Conservation (phyloP, 1,139 yeast species). For the Lodderomyces parapsilosis region DNA sequence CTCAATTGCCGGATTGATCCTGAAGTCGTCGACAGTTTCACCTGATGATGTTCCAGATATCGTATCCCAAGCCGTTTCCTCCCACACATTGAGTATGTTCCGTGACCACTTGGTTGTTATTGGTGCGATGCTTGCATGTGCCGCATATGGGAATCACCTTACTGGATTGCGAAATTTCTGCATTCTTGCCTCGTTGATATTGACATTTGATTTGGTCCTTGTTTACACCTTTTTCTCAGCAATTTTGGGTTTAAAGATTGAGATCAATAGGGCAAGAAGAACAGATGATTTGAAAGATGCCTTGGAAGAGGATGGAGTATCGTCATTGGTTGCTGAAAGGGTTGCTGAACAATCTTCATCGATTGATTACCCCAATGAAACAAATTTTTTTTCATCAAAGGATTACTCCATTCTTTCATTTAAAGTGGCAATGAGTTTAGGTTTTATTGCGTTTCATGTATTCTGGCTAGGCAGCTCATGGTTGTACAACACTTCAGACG, state of each 20-base stretch:
- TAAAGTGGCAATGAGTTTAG: slow-evolving; percentile 65
- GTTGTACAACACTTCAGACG: slow-evolving; percentile 48
- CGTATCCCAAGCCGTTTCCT: slow-evolving; percentile 59
- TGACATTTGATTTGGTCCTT: slow-evolving; percentile 71
- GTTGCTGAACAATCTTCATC: slow-evolving; percentile 61
- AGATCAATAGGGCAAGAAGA: slow-evolving; percentile 84
- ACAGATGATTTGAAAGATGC: slow-evolving; percentile 79
- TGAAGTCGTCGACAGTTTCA: slow-evolving; percentile 39
- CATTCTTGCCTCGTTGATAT: slow-evolving; percentile 68
- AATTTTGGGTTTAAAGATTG: slow-evolving; percentile 82
- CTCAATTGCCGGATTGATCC: slow-evolving; percentile 65
- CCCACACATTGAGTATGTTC: slow-evolving; percentile 67
- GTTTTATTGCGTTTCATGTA: slow-evolving; percentile 70
- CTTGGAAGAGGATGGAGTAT: slow-evolving; percentile 91
- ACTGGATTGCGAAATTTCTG: slow-evolving; percentile 84
- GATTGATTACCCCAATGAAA: slow-evolving; percentile 35
- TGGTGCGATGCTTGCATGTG: slow-evolving; percentile 65
- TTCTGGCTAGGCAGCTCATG: slow-evolving; percentile 75
- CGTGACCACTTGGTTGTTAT: slow-evolving; percentile 81
- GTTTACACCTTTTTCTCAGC: slow-evolving; percentile 86
- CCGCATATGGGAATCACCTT: slow-evolving; percentile 68
- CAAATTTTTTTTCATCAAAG: slow-evolving; percentile 25
- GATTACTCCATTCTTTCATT: slow-evolving; percentile 52
- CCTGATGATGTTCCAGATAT: slow-evolving; percentile 43
- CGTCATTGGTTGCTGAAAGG: slow-evolving; percentile 64